Conservation (phyloP, 345 rosid genomes). For the Eucalyptus tenuipes region DNA sequence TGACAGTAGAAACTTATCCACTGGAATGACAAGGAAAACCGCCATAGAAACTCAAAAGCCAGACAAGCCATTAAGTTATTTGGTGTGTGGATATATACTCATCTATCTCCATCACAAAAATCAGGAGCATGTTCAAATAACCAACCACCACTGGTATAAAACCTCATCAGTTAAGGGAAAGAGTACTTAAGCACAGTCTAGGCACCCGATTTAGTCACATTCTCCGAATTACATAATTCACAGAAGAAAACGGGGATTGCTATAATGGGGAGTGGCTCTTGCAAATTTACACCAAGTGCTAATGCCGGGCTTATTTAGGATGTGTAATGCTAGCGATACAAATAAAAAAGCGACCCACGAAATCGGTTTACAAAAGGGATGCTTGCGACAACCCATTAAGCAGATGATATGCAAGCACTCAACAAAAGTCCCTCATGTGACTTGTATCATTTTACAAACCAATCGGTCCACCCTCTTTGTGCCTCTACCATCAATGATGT, state of each 20-base stretch:
- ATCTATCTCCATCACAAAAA: background rate
- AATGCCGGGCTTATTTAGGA: background rate
- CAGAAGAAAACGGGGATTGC: background rate
- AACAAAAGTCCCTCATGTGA: background rate
- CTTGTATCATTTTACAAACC: background rate
- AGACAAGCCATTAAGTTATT: background rate
- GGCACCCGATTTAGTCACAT: background rate
- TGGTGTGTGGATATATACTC: background rate
- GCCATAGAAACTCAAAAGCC: background rate
- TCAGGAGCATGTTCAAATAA: background rate
- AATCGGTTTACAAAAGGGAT: background rate
- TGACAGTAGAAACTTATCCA: background rate
- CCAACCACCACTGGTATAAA: background rate
- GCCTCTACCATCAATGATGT: background rate
- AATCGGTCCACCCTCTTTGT: background rate
- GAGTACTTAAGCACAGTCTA: background rate
- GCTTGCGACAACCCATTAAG: background rate
- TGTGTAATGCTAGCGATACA: background rate
- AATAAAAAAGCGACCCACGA: background rate
- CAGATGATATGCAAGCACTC: background rate
- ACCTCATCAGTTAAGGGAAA: background rate
- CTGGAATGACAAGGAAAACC: background rate
- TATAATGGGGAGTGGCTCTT: background rate
- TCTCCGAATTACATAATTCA: background rate
- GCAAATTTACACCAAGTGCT: background rate